Conservation (phyloP, 208 protist species). For the Leishmania gerbilli region DNA sequence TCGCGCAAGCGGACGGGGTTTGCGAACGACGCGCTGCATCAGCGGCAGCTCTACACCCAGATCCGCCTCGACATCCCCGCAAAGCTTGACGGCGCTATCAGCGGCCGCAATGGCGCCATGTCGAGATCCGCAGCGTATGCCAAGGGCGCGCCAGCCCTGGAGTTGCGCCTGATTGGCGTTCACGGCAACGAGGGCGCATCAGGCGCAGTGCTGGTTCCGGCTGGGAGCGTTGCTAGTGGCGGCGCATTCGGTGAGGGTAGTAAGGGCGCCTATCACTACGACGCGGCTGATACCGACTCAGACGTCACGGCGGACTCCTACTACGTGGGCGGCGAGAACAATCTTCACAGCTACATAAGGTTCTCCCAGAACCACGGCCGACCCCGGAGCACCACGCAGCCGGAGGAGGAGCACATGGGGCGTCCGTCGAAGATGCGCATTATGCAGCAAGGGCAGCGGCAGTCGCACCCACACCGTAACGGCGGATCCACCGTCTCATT, state of each 20-base stretch:
- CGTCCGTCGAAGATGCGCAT: constrained; percentile 17
- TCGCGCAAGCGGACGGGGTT: constrained; percentile 41
- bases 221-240: background rate
- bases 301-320: constrained; percentile 17
- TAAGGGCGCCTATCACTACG: background rate
- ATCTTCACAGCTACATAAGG: constrained; percentile 37
- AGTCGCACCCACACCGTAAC: constrained; percentile 3
- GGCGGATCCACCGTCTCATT: constrained; percentile 1
- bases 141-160: constrained; percentile 29
- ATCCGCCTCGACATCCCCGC: constrained; percentile 47
- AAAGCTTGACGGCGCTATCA: background rate
- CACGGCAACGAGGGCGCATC: background rate
- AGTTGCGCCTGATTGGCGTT: constrained; percentile 39
- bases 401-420: constrained; percentile 1
- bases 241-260: background rate
- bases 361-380: constrained; percentile 8
- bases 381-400: constrained; percentile 15
- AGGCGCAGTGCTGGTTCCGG: background rate
- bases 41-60: constrained; percentile 28
- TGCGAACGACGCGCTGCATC: constrained; percentile 29
- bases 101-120: background rate
- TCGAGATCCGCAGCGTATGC: background rate
- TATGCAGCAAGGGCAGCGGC: constrained; percentile 21
- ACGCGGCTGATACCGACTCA: background rate
- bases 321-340: constrained; percentile 41